Base-by-base conservation (phyloP, 2,329 filamentous ascomycete genomes). In the Arthrobotrys sinensis region DNA sequence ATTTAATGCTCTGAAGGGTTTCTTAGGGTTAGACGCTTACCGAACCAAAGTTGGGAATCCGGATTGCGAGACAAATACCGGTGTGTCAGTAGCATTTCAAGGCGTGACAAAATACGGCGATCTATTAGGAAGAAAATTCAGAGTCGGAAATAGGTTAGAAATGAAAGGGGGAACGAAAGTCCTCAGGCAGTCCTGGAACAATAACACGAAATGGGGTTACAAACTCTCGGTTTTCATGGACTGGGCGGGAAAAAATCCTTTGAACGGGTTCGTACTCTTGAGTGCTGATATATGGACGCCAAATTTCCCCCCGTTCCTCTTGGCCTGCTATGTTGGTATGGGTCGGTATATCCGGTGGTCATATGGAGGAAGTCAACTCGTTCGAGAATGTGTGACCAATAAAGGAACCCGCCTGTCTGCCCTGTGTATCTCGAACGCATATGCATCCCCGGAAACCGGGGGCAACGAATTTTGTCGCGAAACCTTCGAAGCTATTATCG, bases 1-100 rank as follows among this genome's bases (percentile, higher is more conserved):
- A 21, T 32, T 60, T 60, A 6, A 36, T 3, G 43, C 36, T 11
- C n/a, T 69, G 4, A 11, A 21, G 45, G 10, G 32, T 2, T 11
- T 69, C 24, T 46, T 69, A 7, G 65, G 65, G 19, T 28, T 28
- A 28, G 24, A 28, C 24, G 45, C 40, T n/a, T 5, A 2, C 14
- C 40, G 5, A n/a, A 45, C 5, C 5, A 5, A 5, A 2, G 11
- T 12, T n/a, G 40, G n/a, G 40, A 5, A 14, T 14, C 14, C n/a
- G n/a, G n/a, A 11, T 14, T 45, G 12, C 40, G 2, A 28, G 24
- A n/a, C 14, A 12, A n/a, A 45, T 11, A n/a, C 14, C 2, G 19
- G 4, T 24, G 45, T 12, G 4, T 34, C 38, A 21, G 12, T 14
- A 36, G 4, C 8, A 5, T 60, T 69, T 24, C 19, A 16, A n/a